Evolutionary conservation across 2,329 filamentous ascomycete species (phyloP), one percentile per base, ranked within the genome.

Genomic region (Colletotrichum costaricense): DNA sequence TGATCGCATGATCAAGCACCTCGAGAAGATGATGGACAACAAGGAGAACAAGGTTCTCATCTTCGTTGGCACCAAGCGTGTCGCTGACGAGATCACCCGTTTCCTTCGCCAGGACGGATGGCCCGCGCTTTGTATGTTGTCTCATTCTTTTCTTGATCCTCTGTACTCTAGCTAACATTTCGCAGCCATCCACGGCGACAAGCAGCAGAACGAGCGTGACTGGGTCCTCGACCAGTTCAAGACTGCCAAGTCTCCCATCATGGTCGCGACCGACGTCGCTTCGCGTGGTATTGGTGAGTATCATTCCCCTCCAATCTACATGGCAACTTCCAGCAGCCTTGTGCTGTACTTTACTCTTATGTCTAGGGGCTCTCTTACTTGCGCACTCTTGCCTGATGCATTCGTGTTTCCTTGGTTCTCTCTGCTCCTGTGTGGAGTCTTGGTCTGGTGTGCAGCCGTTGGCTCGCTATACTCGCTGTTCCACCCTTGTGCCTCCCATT

Each of bases 211-310:
- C 86, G 97, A 99, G 88, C 95, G 97, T 88, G 97, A 98, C 85
- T 98, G 97, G 95, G 97, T 98, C 80, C 90, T 99, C 83, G 97
- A 98, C 85, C 96, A 98, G 86, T 99, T 99, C 92, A 99, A 98
- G 92, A 94, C 94, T 77, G 95, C 95, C 87, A 98, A 98, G 90
- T 98, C 95, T 88, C 97, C 97, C 83, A 97, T 99, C 92, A 98
- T 99, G 95, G 97, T 99, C 88, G 97, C 97, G 87, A 99, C 97
- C 78, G 97, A 98, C 83, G 97, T 99, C 87, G 97, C 97, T 87
- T 98, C 97, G 83, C 97, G 97, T 95, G 97, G 97, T 95, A 98
- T 99, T 88, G 97, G 97, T 98, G 97, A 97, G 95, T 96, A 93
- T 91, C 88, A 89, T 72, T 28, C 57, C 73, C 84, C 85, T 81